These are phyloP conservation scores for Xylariaceae sp. DNA, from an alignment of 2,329 filamentous ascomycete species.

Conservation along the genomic window DNA sequence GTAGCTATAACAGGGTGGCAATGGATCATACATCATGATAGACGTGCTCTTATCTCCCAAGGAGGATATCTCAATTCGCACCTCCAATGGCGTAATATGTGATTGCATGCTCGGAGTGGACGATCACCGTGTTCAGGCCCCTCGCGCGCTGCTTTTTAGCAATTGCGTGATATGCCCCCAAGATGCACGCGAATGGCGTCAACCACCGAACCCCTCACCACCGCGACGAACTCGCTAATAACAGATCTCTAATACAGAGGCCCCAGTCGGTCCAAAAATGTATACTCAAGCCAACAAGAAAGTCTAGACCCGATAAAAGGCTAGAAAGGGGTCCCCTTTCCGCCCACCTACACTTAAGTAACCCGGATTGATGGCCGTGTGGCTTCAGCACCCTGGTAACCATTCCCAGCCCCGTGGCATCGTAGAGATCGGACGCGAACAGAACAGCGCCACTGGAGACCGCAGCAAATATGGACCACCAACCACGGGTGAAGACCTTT, in stretches of 20 bases:
- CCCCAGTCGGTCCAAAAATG: background rate
- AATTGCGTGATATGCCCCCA: conserved; percentile 33
- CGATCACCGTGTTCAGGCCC: conserved; percentile 8
- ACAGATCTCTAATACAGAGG: conserved; percentile 2
- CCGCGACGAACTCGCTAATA: background rate
- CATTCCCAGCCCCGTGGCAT: conserved; percentile 2
- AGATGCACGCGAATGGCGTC: conserved; percentile 28
- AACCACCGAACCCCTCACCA: conserved; percentile 26
- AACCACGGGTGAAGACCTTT: background rate
- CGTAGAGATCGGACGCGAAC: conserved; percentile 3
- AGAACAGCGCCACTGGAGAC: too few relatives aligned
- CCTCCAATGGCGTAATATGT: conserved; percentile 30
- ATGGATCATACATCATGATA: conserved; percentile 2
- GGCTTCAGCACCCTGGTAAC: background rate
- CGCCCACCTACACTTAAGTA: background rate
- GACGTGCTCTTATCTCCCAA: conserved; percentile 15
- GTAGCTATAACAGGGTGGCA: background rate
- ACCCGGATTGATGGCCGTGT: background rate
- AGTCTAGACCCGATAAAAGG: conserved; percentile 4
- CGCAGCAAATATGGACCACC: conserved; percentile 2
- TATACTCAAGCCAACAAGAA: background rate
- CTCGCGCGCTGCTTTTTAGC: conserved; percentile 3
- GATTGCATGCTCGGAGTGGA: conserved; percentile 18
- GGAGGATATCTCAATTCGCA: conserved; percentile 21
- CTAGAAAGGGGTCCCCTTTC: background rate